Conservation (phyloP, 192 early-diverging fungal species). For the Backusella luteola region DNA sequence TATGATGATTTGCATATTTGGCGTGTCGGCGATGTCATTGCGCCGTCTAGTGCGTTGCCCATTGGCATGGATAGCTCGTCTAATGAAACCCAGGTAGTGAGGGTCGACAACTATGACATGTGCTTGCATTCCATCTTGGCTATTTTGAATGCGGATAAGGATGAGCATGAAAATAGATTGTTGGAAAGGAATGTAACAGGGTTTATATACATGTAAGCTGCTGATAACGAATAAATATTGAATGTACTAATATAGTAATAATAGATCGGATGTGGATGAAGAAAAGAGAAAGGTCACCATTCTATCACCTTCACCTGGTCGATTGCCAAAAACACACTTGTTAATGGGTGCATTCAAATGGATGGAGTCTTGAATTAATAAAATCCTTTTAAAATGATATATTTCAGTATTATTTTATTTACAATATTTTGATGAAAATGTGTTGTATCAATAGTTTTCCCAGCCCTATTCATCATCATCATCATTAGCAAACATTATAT, state of each 20-base stretch:
- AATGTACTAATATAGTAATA: not conserved
- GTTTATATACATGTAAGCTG: constrained; percentile 81
- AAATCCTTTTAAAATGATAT: not conserved
- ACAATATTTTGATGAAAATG: not conserved
- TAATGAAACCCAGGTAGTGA: constrained; percentile 77
- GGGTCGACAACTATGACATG: constrained; percentile 77
- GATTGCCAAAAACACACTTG: constrained; percentile 81
- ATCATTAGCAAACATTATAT: too few relatives aligned
- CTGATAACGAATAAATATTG: not conserved
- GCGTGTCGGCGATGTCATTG: constrained; percentile 77
- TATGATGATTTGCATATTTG: constrained; percentile 78
- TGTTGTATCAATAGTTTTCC: constrained; percentile 29
- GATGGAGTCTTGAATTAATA: constrained; percentile 70
- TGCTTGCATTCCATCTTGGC: constrained; percentile 86
- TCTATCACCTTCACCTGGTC: constrained; percentile 83
- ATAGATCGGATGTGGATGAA: constrained; percentile 75
- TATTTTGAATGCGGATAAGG: constrained; percentile 64
- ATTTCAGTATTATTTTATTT: not conserved
- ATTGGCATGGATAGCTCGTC: constrained; percentile 79
- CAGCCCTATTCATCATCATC: constrained; percentile 15
- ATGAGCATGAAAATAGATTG: constrained; percentile 49
- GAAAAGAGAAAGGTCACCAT: constrained; percentile 79
- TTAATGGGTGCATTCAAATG: constrained; percentile 87
- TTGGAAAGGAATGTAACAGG: constrained; percentile 67
- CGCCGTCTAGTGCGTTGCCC: constrained; percentile 90